Conservation (phyloP, 2,329 filamentous ascomycete species). For the Beauveria medogensis region DNA sequence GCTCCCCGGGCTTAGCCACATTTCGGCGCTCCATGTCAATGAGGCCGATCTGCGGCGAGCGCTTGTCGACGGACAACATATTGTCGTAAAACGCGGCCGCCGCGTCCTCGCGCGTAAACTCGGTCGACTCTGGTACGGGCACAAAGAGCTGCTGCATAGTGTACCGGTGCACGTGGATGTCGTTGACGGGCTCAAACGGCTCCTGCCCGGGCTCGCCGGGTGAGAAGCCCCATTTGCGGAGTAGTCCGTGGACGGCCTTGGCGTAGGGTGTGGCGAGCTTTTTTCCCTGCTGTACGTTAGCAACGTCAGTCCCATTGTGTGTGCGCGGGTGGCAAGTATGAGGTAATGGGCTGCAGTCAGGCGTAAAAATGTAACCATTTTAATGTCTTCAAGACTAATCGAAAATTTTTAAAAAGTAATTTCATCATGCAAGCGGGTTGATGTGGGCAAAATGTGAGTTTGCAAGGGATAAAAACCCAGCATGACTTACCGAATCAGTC, state of each 20-base stretch:
- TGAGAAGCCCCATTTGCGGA: conserved; percentile 60
- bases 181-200: conserved; percentile 55
- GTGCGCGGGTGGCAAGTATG: neutral
- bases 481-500: conserved; percentile 59
- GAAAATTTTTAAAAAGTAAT: conserved; percentile 64
- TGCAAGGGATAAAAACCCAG: conserved; percentile 10
- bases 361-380: conserved; percentile 67
- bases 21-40: conserved; percentile 41
- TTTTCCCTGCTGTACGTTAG: conserved; percentile 55
- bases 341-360: conserved; percentile 16
- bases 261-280: conserved; percentile 68
- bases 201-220: conserved; percentile 33
- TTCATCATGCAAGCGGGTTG: conserved; percentile 38
- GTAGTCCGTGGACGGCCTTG: conserved; percentile 68
- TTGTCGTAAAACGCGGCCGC: conserved; percentile 54
- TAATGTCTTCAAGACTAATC: conserved; percentile 99
- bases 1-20: conserved; percentile 28
- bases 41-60: conserved; percentile 56
- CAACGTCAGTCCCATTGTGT: conserved; percentile 10
- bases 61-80: conserved; percentile 52
- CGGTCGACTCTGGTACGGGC: conserved; percentile 54
- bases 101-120: conserved; percentile 57
- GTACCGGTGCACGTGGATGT: conserved; percentile 53
- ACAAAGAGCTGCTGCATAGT: conserved; percentile 59
- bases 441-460: conserved; percentile 9